Percentiles rank a stretch among this genome's conserved stretches.
Evolutionary conservation across 1,284 basidiomycete genomes (phyloP).

Genomic region (Ganoderma multipileum): DNA sequence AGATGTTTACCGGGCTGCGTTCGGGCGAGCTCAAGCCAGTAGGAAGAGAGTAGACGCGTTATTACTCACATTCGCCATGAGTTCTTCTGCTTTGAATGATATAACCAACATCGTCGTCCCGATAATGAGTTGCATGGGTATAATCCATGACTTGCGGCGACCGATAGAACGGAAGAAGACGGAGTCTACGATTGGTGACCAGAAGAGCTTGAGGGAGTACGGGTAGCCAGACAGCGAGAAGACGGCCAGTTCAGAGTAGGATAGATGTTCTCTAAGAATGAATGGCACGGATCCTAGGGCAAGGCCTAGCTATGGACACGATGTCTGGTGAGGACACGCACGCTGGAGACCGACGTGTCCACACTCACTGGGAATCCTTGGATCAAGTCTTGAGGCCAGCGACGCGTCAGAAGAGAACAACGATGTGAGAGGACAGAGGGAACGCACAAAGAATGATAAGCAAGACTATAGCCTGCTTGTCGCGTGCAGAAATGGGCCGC

Average conservation of each 20-base stretch:
- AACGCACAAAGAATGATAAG: conserved; percentile 89
- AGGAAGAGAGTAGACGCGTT: too few species aligned
- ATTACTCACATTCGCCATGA: conserved; percentile 80
- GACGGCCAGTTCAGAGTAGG: conserved; percentile 95
- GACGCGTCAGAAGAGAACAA: conserved; percentile 17
- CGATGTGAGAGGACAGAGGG: conserved; percentile 13
- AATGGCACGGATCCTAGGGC: conserved; percentile 89
- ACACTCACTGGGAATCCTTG: conserved; percentile 94
- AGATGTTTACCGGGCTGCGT: conserved; percentile 84
- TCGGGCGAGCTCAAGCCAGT: not conserved
- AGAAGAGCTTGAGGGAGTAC: conserved; percentile 96
- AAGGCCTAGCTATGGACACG: conserved; percentile 7
- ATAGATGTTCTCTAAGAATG: conserved; percentile 92
- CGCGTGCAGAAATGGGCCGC: conserved; percentile 67
- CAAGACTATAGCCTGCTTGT: conserved; percentile 87
- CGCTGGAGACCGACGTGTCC: not conserved
- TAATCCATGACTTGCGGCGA: conserved; percentile 97
- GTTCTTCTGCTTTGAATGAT: conserved; percentile 78
- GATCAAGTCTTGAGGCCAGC: conserved; percentile 69
- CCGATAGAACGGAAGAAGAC: conserved; percentile 85
- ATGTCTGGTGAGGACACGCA: not conserved
- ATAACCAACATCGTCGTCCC: conserved; percentile 91
- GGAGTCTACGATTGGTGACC: conserved; percentile 98
- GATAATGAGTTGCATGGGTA: conserved; percentile 94
- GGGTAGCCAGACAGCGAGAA: conserved; percentile 97